Base-by-base conservation (phyloP, 2,329 filamentous ascomycete genomes). In the Sclerotinia subarctica region DNA sequence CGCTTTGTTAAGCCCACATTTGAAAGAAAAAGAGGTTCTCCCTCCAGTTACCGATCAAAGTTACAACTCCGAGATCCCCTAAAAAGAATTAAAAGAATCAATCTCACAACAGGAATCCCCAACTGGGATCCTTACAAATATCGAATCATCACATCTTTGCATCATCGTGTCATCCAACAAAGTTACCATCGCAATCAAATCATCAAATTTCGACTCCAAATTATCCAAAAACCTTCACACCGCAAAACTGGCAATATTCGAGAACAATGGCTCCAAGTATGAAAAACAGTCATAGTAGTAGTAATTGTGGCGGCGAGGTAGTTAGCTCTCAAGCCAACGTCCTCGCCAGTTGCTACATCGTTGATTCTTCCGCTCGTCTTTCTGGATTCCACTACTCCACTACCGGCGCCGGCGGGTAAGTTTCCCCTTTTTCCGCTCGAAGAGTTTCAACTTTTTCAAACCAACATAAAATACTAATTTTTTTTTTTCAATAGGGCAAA, bases 301-400 rank as follows among this genome's bases (percentile, higher is more conserved):
- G 85, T 88, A 91, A 88, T 86, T 86, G 87, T 85, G 87, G 87
- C 84, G 85, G 81, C 82, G 82, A 82, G 81, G 83, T 80, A 81
- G 77, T 76, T 73, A 76, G 76, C 54, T 85, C 85, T 76, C 83
- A 83, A 80, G 84, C 88, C 83, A 90, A 91, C 80, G 89, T 95
- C 81, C 90, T 94, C 83, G 93, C 94, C 82, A 94, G 90, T 80
- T 96, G 93, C 86, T 97, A 97, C 83, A 84, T 91, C 76, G 92
- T 94, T 80, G 88, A 94, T 81, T 83, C 83, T 77, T 85, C 88
- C 75, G 85, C 88, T 79, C 85, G 83, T 78, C 85, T 97, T 76
- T 89, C 89, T 80, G 91, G 91, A 79, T 90, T 95, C 83, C 93
- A 96, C 84, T 97, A 96, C 88, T 96, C 91, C 88, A 94, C 93